These are phyloP conservation scores for Trypethelium eluteriae DNA, from an alignment of 495 filamentous ascomycete species.

Conservation along the genomic window DNA sequence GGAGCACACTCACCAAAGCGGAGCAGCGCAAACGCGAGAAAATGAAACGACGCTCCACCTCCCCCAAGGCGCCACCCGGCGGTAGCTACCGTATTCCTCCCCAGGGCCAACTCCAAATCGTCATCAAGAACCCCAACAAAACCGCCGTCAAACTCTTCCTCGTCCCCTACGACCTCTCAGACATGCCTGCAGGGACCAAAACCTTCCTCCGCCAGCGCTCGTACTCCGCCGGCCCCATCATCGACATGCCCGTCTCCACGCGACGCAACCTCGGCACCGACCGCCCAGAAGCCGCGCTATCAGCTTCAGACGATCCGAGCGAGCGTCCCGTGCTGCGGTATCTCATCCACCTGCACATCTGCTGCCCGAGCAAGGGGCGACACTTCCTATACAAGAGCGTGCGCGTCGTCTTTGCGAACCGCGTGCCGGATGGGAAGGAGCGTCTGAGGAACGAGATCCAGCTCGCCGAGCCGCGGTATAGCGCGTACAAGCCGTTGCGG, in stretches of 20 bases:
- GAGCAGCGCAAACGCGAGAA: constrained; percentile 46
- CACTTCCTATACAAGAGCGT: constrained; percentile 88
- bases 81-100: constrained; percentile 93
- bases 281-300: constrained; percentile 38
- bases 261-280: constrained; percentile 43
- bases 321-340: constrained; percentile 82
- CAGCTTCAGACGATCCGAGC: constrained; percentile 41
- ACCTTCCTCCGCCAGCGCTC: constrained; percentile 94
- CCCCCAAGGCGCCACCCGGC: constrained; percentile 64
- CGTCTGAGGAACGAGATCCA: constrained; percentile 86
- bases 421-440: constrained; percentile 95
- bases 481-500: constrained; percentile 65
- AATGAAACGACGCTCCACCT: constrained; percentile 50
- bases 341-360: constrained; percentile 89
- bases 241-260: constrained; percentile 54
- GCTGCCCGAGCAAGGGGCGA: constrained; percentile 72
- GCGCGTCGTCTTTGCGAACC: constrained; percentile 93
- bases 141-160: constrained; percentile 93
- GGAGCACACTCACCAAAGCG: constrained; percentile 20
- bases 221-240: constrained; percentile 81
- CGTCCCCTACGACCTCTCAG: constrained; percentile 88
- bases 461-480: constrained; percentile 78
- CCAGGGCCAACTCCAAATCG: constrained; percentile 90
- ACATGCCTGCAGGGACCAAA: constrained; percentile 91
- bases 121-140: constrained; percentile 95